Evolutionary conservation across 2,329 filamentous ascomycete genomes (phyloP), one percentile per base, ranked within the genome.

Genomic region (Calonectria crousiana): DNA sequence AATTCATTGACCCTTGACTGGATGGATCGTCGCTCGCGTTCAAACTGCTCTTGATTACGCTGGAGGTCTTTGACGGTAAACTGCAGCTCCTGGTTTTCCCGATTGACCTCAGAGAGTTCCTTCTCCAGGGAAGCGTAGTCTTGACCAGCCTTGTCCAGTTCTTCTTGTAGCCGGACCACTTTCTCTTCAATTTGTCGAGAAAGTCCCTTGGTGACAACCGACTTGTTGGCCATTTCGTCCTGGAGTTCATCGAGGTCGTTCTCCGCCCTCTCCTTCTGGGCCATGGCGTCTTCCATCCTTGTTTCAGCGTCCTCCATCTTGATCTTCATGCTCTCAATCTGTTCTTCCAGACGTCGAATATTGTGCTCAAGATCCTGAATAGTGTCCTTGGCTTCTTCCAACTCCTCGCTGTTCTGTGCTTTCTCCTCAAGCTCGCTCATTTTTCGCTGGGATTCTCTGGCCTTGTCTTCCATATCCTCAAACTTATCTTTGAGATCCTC

Each of bases 161-260:
- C 93, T 58, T 90, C 86, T 78, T 95, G 93, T 13, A 96, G 85
- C 38, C 91, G 91, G 67, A 87, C 85, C 11, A 92, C 86, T 83
- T 92, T 95, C 77, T 95, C 93, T 79, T 96, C 93, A 23, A 95
- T 89, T 83, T 96, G 94, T 38, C 93, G 90, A 67, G 92, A 94
- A 11, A 95, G 87, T 2, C 93, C 93, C 81, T 94, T 95, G 16
- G 93, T 94, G 68, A 92, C 91, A 47, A 95, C 89, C 0, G 94
- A 96, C 79, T 95, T 95, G 84, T 96, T 93, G 28, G 93, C 90
- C 89, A 95, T 91, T 79, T 95, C 94, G 69, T 95, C 93, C 75
- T 94, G 93, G 30, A 95, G 87, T 79, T 93, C 91, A 78, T 92
- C 89, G 20, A 93, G 85, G 73, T 93, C 89, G 9, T 84, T 85